Base-by-base conservation (phyloP, 164 flowering plant species). In the Brasenia schreberi region DNA sequence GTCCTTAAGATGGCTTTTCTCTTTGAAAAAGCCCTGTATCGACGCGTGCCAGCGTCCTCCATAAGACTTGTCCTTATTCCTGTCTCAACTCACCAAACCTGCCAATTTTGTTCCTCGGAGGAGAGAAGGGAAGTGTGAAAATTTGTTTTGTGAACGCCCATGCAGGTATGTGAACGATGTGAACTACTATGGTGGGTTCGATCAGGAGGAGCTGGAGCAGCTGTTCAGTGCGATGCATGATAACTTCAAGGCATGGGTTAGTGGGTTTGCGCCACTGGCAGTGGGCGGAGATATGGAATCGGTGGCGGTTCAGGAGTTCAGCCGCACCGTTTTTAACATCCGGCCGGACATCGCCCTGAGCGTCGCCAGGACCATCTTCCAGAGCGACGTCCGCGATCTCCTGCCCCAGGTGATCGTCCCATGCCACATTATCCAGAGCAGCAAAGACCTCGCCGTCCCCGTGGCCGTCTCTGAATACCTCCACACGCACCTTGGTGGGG, bases 281-380 rank as follows among this genome's bases (percentile, higher is more conserved):
- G 75, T 83, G 4, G 84, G 86, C 16, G 82, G 84, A 14, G 86
- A 83, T 73, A 69, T 83, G 80, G 81, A 80, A 6, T 79, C 84
- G 6, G 75, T 71, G 27, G 81, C 78, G 0, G 81, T 83, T 6
- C 84, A 81, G 72, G 84, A 83, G 62, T 83, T 81, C 67, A 83
- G 86, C 73, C 65, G 86, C 65, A 83, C 86, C 0, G 60, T 83
- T 7, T 83, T 83, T 69, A 83, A 78, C 66, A 77, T 81, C 66
- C 67, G 86, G 18, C 86, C 86, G 0, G 86, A 83, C 74, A 83
- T 83, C 49, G 82, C 84, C 1, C 63, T 79, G 6, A 76, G 82
- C 66, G 80, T 81, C 1, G 75, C 67, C 5, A 77, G 72, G 42
- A 74, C 76, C 63, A 78, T 83, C 61, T 79, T 81, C 74, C 77